Conservation (phyloP, 2,329 filamentous ascomycete species). For the Sphaerulina musiva region DNA sequence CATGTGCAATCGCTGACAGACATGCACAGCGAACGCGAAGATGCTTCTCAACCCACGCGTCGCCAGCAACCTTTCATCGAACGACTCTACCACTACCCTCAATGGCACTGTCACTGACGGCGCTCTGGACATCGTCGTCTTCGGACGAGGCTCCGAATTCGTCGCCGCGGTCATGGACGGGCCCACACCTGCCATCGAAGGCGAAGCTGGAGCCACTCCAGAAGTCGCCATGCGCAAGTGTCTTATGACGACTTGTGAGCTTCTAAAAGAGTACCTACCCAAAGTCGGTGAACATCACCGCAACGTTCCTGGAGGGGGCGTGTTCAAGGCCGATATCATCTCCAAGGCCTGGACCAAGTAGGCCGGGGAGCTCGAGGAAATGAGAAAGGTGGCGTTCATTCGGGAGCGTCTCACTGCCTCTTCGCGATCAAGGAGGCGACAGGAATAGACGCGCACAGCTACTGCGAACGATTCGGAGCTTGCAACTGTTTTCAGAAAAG, state of each 20-base stretch:
- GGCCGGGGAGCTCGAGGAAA: no score
- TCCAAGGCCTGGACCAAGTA: no score
- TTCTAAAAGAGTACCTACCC: conserved; percentile 20
- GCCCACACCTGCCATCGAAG: conserved; percentile 24
- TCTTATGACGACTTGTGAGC: conserved; percentile 23
- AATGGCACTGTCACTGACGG: not conserved
- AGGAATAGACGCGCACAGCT: no score
- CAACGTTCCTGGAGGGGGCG: conserved; percentile 27
- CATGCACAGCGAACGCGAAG: conserved; percentile 20
- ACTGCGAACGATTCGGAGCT: no score
- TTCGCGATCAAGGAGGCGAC: no score
- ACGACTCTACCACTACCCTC: conserved; percentile 7
- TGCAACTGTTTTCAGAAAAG: no score
- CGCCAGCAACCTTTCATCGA: conserved; percentile 1
- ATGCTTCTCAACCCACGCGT: conserved; percentile 15
- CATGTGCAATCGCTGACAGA: conserved; percentile 1
- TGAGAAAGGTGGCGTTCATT: no score
- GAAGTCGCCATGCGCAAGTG: conserved; percentile 25
- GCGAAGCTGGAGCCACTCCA: conserved; percentile 12
- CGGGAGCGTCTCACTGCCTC: no score
- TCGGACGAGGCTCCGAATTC: conserved; percentile 15
- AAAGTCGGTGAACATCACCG: conserved; percentile 25
- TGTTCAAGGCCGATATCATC: conserved; percentile 24
- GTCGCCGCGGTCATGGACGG: conserved; percentile 21
- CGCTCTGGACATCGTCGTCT: conserved; percentile 22